Percentiles rank a stretch among this genome's conserved stretches.
phyloP scores from a whole-genome alignment of 345 rosid species.

The Citrus unshiu region DNA sequence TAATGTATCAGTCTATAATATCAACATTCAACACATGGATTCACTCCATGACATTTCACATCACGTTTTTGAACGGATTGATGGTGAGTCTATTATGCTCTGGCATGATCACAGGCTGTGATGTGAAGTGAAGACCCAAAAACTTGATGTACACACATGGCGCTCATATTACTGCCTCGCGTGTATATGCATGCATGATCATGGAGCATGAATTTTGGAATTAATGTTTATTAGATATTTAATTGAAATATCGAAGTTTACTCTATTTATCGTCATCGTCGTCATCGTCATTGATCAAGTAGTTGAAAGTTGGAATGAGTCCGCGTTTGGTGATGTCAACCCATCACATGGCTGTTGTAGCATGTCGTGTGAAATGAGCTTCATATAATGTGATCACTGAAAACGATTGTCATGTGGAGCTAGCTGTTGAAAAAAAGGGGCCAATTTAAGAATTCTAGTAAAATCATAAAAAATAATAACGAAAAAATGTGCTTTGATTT shows the following conservation, averaged over 20 bases:
- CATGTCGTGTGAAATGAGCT: neutral
- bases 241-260: neutral
- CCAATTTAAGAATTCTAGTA: neutral
- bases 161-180: neutral
- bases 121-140: neutral
- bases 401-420: neutral
- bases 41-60: neutral
- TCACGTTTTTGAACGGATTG: neutral
- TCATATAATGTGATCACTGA: neutral
- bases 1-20: too few relatives aligned
- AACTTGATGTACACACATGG: neutral
- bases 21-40: neutral
- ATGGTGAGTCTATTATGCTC: neutral
- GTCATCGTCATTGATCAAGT: neutral
- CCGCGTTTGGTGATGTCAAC: neutral
- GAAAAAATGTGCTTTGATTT: too few relatives aligned
- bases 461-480: neutral
- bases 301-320: neutral
- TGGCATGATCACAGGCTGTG: neutral
- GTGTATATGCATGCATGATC: neutral
- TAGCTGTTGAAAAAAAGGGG: neutral
- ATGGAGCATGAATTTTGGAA: neutral
- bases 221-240: neutral
- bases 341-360: neutral
- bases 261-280: neutral